Base-by-base conservation (phyloP, 192 early-diverging fungal genomes). In the Linnemannia exigua region DNA sequence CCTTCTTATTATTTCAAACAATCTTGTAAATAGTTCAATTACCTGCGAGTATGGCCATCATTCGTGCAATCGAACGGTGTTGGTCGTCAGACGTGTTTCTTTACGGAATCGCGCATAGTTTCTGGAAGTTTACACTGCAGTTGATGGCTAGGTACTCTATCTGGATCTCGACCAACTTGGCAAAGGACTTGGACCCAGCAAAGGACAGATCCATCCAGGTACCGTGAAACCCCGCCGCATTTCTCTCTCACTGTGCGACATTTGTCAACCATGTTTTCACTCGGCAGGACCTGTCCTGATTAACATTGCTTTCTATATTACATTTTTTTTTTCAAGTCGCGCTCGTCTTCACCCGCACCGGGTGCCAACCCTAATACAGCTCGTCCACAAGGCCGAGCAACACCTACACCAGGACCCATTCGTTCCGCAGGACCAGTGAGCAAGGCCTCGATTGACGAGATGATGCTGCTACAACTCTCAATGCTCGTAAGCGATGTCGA, bases 111-210 rank as follows among this genome's bases (percentile, higher is more conserved):
- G 90, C 91, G 0, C 82, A 89, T 78, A 87, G 88, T 28, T 94
- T 94, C 66, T 94, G 93, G 93, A 93, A 90, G 52, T 77, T 94
- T 41, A 94, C 93, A 0, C 44, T 94, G 38, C 92, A 94, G 79
- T 75, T 91, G 33, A 79, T 81, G 77, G 75, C 75, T 46, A 41
- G 75, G 28, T 81, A 87, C 47, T 77, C 80, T 20, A 67, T 78
- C 36, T 80, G 79, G 85, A 70, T 80, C 41, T 63, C 74, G 17
- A 76, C 66, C 16, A 81, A 80, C 47, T 46, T 77, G 3, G 69
- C 70, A 22, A 78, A 52, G 58, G 79, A 83, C 37, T 22, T 74
- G n/a, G 66, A 76, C 28, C 63, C 70, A 28, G 46, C 67, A 14
- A 79, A 71, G 48, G 52, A 82, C 6, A 74, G 17, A 66, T 47